Percentiles rank a stretch among this genome's conserved stretches.
Conservation (phyloP, 2,329 filamentous ascomycete genomes). For the Fusarium sacchari region DNA sequence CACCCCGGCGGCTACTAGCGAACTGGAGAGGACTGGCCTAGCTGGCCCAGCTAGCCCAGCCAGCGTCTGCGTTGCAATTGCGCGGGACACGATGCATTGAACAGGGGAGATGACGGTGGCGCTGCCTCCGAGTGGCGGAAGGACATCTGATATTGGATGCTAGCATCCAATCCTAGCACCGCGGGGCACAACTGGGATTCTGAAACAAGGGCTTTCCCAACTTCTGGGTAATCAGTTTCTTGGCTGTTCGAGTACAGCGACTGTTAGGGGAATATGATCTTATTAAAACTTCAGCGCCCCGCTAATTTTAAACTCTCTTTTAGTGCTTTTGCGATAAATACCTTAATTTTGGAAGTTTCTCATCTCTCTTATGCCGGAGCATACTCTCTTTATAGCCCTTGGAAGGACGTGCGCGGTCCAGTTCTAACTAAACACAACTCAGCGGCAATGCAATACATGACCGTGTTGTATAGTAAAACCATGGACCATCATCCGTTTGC, state of each 20-base stretch:
- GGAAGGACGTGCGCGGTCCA: background rate
- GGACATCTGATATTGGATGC: constrained; percentile 18
- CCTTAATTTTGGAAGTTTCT: background rate
- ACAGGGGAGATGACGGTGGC: constrained; percentile 1
- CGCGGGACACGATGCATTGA: background rate
- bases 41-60: too few relatives aligned
- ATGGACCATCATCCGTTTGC: constrained; percentile 14
- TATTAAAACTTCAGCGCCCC: background rate
- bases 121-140: constrained; percentile 36
- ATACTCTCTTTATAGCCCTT: background rate
- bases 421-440: background rate
- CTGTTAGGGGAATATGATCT: background rate
- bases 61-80: constrained; percentile 23
- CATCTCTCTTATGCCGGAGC: background rate
- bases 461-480: background rate
- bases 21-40: background rate
- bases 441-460: background rate
- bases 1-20: constrained; percentile 1
- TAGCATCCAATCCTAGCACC: constrained; percentile 5
- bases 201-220: constrained; percentile 34
- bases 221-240: constrained; percentile 12
- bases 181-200: constrained; percentile 22
- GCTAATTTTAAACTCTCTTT: background rate
- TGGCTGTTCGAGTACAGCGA: background rate
- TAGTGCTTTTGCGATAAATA: background rate